Conservation (phyloP, 768 basidiomycete species). For the Naganishia onofrii region DNA sequence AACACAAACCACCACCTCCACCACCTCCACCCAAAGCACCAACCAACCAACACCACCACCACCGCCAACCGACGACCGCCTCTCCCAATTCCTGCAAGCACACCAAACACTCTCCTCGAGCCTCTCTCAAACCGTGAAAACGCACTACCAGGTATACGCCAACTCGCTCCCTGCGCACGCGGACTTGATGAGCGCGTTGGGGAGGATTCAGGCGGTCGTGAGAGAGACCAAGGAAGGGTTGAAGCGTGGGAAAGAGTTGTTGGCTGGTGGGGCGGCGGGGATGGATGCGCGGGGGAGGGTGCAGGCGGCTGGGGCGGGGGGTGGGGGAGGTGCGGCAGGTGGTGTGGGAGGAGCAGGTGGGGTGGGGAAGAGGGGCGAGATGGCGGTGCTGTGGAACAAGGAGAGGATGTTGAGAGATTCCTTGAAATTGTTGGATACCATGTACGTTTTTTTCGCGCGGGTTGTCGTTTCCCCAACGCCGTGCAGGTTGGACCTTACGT, state of each 20-base stretch:
- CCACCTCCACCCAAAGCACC: too few species aligned
- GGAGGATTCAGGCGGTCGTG: conserved; percentile 71
- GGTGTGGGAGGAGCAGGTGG: too few species aligned
- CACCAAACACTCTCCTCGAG: conserved; percentile 45
- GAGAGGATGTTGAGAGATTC: conserved; percentile 93
- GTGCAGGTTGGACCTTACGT: too few species aligned
- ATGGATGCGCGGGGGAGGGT: conserved; percentile 54
- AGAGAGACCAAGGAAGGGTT: conserved; percentile 67
- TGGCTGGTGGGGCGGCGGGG: conserved; percentile 33
- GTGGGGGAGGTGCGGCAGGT: conserved; percentile 36
- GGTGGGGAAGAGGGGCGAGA: conserved; percentile 69
- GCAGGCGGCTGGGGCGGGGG: conserved; percentile 65
- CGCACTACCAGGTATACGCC: conserved; percentile 90
- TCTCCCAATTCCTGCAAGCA: conserved; percentile 43
- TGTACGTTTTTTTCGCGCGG: conserved; percentile 72
- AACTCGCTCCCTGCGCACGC: conserved; percentile 90
- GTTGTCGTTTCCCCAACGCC: too few species aligned
- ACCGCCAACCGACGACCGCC: conserved; percentile 23
- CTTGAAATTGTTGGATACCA: conserved; percentile 87
- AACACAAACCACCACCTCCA: conserved; percentile 9
- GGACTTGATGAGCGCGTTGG: conserved; percentile 68
- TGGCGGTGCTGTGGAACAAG: conserved; percentile 83
- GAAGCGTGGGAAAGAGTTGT: conserved; percentile 57
- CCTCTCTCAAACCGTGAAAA: conserved; percentile 56
- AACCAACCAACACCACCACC: too few species aligned